phyloP scores from a whole-genome alignment of 257 asterid species.

The Ballota nigra region DNA sequence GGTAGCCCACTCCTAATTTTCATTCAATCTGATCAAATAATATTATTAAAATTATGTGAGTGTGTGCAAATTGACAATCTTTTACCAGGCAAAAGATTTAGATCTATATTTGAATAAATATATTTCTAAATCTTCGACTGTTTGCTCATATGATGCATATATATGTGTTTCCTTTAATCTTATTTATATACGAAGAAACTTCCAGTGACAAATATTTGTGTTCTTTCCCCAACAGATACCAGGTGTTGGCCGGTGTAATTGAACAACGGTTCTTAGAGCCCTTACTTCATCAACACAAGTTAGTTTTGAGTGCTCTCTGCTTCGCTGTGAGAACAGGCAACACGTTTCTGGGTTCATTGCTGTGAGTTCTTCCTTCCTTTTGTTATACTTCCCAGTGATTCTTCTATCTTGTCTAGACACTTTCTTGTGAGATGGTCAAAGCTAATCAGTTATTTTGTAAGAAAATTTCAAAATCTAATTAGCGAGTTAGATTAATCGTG shows the following conservation, averaged over 20 bases:
- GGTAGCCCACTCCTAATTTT: neutral
- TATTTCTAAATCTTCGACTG: no score
- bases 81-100: neutral
- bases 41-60: neutral
- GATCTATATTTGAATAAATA: neutral
- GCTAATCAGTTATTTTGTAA: neutral
- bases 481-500: no score
- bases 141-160: neutral
- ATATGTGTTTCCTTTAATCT: neutral
- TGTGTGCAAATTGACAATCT: neutral
- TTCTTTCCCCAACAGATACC: conserved; percentile 58
- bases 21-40: neutral
- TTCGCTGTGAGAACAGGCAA: conserved; percentile 96
- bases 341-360: conserved; percentile 79
- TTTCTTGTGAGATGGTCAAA: neutral
- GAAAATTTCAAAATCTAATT: neutral
- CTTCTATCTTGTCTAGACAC: neutral
- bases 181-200: no score
- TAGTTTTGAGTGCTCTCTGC: conserved; percentile 78
- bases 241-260: conserved; percentile 78
- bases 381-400: neutral
- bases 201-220: neutral
- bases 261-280: conserved; percentile 88
- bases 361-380: conserved; percentile 48
- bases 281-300: conserved; percentile 72